Evolutionary conservation across 768 basidiomycete species (phyloP).

Genomic region (Thelephora ganbajun): DNA sequence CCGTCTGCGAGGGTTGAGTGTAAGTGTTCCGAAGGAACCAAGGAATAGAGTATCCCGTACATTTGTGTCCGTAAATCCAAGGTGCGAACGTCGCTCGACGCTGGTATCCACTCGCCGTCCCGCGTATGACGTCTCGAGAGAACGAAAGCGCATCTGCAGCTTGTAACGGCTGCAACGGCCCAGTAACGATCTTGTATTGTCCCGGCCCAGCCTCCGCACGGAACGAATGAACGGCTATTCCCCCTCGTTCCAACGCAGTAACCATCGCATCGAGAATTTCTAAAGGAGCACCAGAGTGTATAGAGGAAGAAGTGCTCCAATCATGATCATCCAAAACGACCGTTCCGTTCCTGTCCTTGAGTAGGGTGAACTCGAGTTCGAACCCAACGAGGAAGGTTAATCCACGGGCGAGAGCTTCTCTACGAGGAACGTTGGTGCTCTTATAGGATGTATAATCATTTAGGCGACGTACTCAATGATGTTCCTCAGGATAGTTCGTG

Average conservation of each 20-base stretch:
- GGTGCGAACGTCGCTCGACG: slow-evolving; percentile 57
- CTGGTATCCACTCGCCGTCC: slow-evolving; percentile 49
- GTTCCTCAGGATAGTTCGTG: slow-evolving; percentile 37
- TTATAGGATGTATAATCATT: too few species aligned
- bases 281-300: slow-evolving; percentile 32
- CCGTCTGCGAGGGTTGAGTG: slow-evolving; percentile 22
- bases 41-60: slow-evolving; percentile 10
- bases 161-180: slow-evolving; percentile 47
- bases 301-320: slow-evolving; percentile 29
- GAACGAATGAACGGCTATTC: slow-evolving; percentile 52
- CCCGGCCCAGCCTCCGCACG: slow-evolving; percentile 62
- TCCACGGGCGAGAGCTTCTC: slow-evolving; percentile 20
- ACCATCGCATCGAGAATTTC: slow-evolving; percentile 45
- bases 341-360: slow-evolving; percentile 33
- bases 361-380: slow-evolving; percentile 58
- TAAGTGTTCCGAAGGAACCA: neutral
- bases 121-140: slow-evolving; percentile 53
- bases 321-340: slow-evolving; percentile 30
- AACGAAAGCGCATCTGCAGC: slow-evolving; percentile 55
- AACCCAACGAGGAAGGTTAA: slow-evolving; percentile 50
- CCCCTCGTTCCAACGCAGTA: slow-evolving; percentile 28
- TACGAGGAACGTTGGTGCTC: slow-evolving; percentile 4
- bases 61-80: slow-evolving; percentile 27
- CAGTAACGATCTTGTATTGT: slow-evolving; percentile 61
- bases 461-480: slow-evolving; percentile 33